Percentiles rank a stretch among this genome's conserved stretches.
phyloP scores from a whole-genome alignment of 768 basidiomycete genomes.

The Porpolomopsis calyptriformis region DNA sequence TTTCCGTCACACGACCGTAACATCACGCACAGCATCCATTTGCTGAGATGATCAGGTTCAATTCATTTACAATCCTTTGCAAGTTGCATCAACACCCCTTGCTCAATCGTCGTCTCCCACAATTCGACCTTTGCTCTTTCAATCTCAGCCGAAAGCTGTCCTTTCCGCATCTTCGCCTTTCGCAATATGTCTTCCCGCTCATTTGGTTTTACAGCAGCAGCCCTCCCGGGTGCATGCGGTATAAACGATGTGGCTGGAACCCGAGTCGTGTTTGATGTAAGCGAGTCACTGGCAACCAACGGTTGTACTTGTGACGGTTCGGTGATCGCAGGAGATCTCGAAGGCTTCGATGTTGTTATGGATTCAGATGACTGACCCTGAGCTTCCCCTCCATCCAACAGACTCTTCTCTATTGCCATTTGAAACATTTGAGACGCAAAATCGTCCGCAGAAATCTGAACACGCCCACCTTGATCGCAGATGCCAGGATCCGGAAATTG shows the following conservation, averaged over 20 bases:
- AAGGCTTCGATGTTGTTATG: no score
- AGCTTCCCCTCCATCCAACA: not conserved
- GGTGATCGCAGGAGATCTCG: no score
- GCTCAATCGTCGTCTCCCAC: conserved; percentile 67
- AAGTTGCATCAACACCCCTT: conserved; percentile 48
- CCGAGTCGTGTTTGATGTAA: not conserved
- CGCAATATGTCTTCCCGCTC: conserved; percentile 35
- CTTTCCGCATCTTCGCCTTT: conserved; percentile 43
- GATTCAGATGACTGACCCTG: no score
- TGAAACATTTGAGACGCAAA: conserved; percentile 11
- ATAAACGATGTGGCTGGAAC: not conserved
- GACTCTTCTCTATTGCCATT: conserved; percentile 9
- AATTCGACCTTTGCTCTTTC: conserved; percentile 52
- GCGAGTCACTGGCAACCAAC: not conserved
- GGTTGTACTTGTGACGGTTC: no score
- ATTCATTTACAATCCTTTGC: no score
- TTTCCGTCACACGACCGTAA: not conserved
- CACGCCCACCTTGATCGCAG: conserved; percentile 16
- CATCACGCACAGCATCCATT: not conserved
- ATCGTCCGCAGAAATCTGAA: conserved; percentile 12
- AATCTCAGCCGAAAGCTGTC: conserved; percentile 43
- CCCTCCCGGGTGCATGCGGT: not conserved
- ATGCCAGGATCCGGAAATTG: conserved; percentile 30
- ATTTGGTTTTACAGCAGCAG: not conserved
- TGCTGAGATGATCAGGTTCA: no score